Evolutionary conservation across 768 basidiomycete genomes (phyloP), one percentile per base, ranked within the genome.

Genomic region (Suillus cothurnatus): DNA sequence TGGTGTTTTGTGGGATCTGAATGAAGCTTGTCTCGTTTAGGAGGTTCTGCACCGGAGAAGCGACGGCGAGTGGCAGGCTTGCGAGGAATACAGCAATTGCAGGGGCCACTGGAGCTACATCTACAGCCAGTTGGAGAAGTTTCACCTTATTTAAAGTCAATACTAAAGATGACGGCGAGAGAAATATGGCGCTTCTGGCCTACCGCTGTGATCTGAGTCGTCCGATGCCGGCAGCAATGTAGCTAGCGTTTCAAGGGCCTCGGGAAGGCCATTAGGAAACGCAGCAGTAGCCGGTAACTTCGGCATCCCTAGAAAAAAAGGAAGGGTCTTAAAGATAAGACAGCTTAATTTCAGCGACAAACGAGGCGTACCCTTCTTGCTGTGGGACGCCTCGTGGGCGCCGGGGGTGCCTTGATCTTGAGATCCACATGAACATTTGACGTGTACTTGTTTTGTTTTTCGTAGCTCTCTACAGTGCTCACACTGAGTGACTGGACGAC

Each of bases 201-300:
- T 85, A 88, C 86, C 86, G 78, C 86, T 82, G 77, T 83, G 82
- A 71, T 90, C 88, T 63, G 88, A 87, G 70, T 89, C 88, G 69
- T 88, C 87, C 60, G 82, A 81, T 28, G 76, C 72, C 68, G 70
- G 64, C 65, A 73, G 75, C 63, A 77, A 61, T 56, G 76, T 66
- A 62, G 72, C 76, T 62, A 76, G 69, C 82, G 87, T 84, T 82
- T 84, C 88, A 80, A 89, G 82, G 77, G 85, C 84, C 76, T 85
- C 81, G 21, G 90, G 88, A 47, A 93, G 82, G 79, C 92, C 92
- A 72, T 89, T 80, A 67, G 92, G 92, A 81, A 92, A 93, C 82
- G 91, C 84, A 84, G 92, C 90, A 80, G 84, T 79, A 72, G 85
- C 85, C 71, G 86, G 83, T 73, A 88, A 80, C 80, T 86, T 86